These are phyloP conservation scores for Pseudognaphalium luteoalbum DNA, from an alignment of 129 eudicot genomes.

Conservation along the genomic window DNA sequence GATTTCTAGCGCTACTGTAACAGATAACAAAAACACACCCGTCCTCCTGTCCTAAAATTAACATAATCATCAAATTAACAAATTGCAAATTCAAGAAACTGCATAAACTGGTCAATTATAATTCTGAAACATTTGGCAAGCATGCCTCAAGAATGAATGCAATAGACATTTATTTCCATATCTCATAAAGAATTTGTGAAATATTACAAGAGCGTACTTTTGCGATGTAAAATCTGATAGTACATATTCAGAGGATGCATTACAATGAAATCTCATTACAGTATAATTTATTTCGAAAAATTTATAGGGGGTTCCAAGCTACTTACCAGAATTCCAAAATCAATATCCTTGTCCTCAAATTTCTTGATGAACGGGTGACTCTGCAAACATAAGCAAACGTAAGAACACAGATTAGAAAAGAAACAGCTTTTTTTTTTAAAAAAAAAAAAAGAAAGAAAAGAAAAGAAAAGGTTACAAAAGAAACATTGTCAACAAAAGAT, in stretches of 20 bases:
- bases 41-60: neutral
- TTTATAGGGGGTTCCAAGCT: conserved; percentile 84
- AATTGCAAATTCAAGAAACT: neutral
- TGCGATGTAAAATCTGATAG: conserved; percentile 7
- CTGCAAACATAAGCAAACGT: conserved; percentile 35
- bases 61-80: too few species aligned
- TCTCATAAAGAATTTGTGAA: conserved; percentile 5
- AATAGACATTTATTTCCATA: conserved; percentile 3
- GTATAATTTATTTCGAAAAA: conserved; percentile 49
- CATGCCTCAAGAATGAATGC: neutral
- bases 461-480: neutral
- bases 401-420: conserved; percentile 6
- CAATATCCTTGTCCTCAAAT: conserved; percentile 94
- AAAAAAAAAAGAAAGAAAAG: too few species aligned
- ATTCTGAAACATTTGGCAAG: neutral
- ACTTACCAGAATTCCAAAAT: conserved; percentile 71
- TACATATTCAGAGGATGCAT: conserved; percentile 26
- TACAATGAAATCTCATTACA: conserved; percentile 21
- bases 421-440: neutral
- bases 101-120: neutral
- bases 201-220: conserved; percentile 14
- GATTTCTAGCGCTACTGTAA: neutral
- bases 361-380: conserved; percentile 89
- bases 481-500: neutral
- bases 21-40: neutral